These are phyloP conservation scores for Stylosanthes scabra DNA, from an alignment of 331 rosid species.

Conservation along the genomic window DNA sequence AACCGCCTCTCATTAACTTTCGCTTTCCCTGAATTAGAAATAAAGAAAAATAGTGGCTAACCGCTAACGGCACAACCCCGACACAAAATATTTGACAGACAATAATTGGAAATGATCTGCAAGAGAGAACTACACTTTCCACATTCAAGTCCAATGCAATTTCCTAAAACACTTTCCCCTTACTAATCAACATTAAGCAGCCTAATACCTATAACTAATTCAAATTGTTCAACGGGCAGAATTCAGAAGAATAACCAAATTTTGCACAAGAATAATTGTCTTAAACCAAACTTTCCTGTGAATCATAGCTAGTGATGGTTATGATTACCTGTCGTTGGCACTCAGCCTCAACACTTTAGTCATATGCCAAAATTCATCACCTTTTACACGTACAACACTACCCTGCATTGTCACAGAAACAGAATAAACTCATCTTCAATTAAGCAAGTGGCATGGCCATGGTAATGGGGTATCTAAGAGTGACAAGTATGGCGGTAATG, in stretches of 20 bases:
- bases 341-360: slow-evolving; percentile 85
- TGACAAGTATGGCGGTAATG: background rate
- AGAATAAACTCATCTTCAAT: slow-evolving; percentile 5
- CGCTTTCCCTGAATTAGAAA: slow-evolving; percentile 18
- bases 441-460: background rate
- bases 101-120: slow-evolving; percentile 7
- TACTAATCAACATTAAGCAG: background rate
- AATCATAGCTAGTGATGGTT: background rate
- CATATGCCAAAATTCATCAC: slow-evolving; percentile 98
- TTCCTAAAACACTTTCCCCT: background rate
- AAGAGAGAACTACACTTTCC: slow-evolving; percentile 11
- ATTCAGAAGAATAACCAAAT: slow-evolving; percentile 5
- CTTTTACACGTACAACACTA: slow-evolving; percentile 64
- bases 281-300: slow-evolving; percentile 5
- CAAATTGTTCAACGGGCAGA: slow-evolving; percentile 10
- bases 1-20: background rate
- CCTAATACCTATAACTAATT: background rate
- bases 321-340: slow-evolving; percentile 68
- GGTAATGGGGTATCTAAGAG: background rate
- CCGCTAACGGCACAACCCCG: background rate
- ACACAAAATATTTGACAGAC: slow-evolving; percentile 12
- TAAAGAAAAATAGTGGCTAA: slow-evolving; percentile 2
- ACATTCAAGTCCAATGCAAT: slow-evolving; percentile 6
- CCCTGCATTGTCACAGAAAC: slow-evolving; percentile 62
- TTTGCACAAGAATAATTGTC: slow-evolving; percentile 10